phyloP scores from a whole-genome alignment of 129 eudicot species.

The Escallonia rubra region DNA sequence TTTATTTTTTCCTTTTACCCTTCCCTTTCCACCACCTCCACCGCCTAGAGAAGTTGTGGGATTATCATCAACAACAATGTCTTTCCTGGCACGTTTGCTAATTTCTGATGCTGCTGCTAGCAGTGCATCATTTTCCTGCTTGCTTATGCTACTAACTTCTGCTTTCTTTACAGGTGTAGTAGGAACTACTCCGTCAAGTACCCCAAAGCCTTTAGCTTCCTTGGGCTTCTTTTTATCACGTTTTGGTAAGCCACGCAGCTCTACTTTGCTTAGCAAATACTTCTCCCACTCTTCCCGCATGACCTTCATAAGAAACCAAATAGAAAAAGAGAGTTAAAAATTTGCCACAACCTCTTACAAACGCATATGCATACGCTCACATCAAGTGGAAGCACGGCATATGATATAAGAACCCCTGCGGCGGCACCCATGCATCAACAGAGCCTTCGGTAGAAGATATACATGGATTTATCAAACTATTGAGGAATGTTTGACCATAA shows the following conservation, averaged over 20 bases:
- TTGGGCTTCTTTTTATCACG: constrained; percentile 56
- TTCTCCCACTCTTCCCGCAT: constrained; percentile 93
- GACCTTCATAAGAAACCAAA: constrained; percentile 33
- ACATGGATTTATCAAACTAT: too few relatives aligned
- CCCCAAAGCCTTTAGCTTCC: constrained; percentile 80
- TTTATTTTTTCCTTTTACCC: constrained; percentile 35
- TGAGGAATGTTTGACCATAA: too few relatives aligned
- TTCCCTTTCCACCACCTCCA: constrained; percentile 40
- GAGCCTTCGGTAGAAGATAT: too few relatives aligned
- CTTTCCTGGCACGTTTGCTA: constrained; percentile 45
- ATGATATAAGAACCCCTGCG: too few relatives aligned
- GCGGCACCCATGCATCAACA: too few relatives aligned
- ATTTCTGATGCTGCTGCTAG: constrained; percentile 79
- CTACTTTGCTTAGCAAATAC: constrained; percentile 87
- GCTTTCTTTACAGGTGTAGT: constrained; percentile 52
- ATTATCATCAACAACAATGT: constrained; percentile 27
- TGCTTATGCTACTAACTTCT: constrained; percentile 66
- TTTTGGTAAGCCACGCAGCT: constrained; percentile 67
- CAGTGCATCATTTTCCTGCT: constrained; percentile 76
- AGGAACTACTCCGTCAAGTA: constrained; percentile 63
- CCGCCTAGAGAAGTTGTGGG: constrained; percentile 20
- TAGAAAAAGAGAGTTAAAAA: too few relatives aligned
- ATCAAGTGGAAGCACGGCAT: too few relatives aligned
- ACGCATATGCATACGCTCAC: too few relatives aligned
- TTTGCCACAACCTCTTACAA: too few relatives aligned